phyloP scores from a whole-genome alignment of 805 yeast species.

The Saturnispora mendoncae region DNA sequence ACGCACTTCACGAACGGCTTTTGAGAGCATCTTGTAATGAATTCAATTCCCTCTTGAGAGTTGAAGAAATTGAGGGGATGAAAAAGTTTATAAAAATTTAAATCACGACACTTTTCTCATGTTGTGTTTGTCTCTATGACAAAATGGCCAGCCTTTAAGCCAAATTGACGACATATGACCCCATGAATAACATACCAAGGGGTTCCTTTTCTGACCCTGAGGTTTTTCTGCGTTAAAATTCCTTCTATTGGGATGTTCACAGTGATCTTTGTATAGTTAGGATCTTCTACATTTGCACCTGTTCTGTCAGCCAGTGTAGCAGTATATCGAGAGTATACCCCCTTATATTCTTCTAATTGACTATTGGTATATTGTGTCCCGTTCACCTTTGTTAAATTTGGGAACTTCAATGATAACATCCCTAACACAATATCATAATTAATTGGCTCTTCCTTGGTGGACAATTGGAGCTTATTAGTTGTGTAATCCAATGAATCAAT shows the following conservation, averaged over 20 bases:
- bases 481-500: conserved; percentile 2
- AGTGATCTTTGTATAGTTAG: not conserved
- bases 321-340: too few species aligned
- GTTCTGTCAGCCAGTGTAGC: too few species aligned
- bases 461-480: conserved; percentile 1
- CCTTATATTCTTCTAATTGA: not conserved
- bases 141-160: not conserved
- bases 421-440: conserved; percentile 16
- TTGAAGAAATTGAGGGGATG: conserved; percentile 17
- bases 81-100: conserved; percentile 33
- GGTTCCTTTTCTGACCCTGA: not conserved
- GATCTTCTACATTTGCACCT: too few species aligned
- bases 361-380: conserved; percentile 40
- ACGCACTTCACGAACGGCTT: conserved; percentile 66
- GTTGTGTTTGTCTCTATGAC: conserved; percentile 49
- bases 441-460: not conserved
- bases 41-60: conserved; percentile 19
- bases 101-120: conserved; percentile 28
- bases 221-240: not conserved
- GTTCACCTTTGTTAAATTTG: conserved; percentile 37
- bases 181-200: conserved; percentile 5
- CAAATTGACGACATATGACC: not conserved
- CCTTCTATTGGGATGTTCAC: not conserved
- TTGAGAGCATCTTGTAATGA: conserved; percentile 27
- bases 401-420: conserved; percentile 20